Percentiles rank a stretch among this genome's conserved stretches.
Conservation (phyloP, 225 moss, liverwort and hornwort species). For the Ulota crispa region DNA sequence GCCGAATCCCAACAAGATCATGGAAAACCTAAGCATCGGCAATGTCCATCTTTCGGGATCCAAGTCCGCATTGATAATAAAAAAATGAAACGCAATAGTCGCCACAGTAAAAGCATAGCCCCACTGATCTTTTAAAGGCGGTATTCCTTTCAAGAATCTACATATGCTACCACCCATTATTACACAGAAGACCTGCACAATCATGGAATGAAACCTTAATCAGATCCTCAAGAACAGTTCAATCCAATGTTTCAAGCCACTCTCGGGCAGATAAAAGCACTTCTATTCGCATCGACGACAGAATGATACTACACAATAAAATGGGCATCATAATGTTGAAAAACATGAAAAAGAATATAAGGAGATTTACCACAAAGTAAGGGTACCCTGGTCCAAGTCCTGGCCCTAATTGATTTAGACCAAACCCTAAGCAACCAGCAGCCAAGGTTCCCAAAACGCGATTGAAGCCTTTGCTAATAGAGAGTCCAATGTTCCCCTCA, state of each 20-base stretch:
- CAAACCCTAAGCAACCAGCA: slow-evolving; percentile 73
- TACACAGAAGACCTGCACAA: slow-evolving; percentile 59
- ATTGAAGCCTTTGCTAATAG: slow-evolving; percentile 88
- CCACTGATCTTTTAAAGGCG: slow-evolving; percentile 68
- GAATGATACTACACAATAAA: background rate
- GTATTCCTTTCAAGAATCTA: slow-evolving; percentile 60
- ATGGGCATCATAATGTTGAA: background rate
- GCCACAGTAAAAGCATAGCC: slow-evolving; percentile 67
- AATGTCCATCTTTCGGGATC: slow-evolving; percentile 82
- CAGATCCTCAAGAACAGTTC: background rate
- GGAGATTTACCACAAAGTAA: slow-evolving; percentile 64
- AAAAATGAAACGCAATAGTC: slow-evolving; percentile 66
- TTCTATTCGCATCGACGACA: background rate
- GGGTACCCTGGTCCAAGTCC: slow-evolving; percentile 55
- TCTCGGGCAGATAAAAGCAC: background rate
- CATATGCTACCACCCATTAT: slow-evolving; percentile 40
- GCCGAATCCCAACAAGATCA: slow-evolving; percentile 81
- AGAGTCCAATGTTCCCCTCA: slow-evolving; percentile 85
- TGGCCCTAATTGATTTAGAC: slow-evolving; percentile 67
- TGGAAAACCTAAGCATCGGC: slow-evolving; percentile 75
- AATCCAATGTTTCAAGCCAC: background rate
- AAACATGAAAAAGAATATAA: background rate
- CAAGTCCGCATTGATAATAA: slow-evolving; percentile 55
- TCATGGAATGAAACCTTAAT: background rate
- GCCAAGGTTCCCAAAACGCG: slow-evolving; percentile 85